Percentiles rank a stretch among this genome's conserved stretches.
Evolutionary conservation across 441 rosid species (phyloP).

Genomic region (Pelargonium myrrhifolium): DNA sequence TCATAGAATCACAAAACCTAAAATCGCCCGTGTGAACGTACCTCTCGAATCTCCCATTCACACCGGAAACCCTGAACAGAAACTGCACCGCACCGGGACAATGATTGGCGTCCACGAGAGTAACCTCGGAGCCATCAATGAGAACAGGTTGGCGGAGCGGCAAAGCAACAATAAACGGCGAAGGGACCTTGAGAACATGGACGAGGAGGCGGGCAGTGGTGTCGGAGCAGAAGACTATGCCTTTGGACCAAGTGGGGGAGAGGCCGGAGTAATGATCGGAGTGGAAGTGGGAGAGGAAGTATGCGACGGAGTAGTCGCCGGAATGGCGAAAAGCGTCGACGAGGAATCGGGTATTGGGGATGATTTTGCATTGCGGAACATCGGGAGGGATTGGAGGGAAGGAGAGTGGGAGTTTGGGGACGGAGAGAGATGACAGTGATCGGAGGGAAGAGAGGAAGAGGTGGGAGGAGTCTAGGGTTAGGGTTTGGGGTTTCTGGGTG

Average conservation of each 20-base stretch:
- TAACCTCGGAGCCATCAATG: slow-evolving; percentile 60
- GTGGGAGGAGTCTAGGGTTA: slow-evolving; percentile 42
- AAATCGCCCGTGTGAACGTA: slow-evolving; percentile 87
- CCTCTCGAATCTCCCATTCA: slow-evolving; percentile 29
- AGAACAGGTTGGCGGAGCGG: slow-evolving; percentile 31
- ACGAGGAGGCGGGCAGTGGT: slow-evolving; percentile 52
- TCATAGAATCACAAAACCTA: slow-evolving; percentile 50
- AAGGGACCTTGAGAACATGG: slow-evolving; percentile 39
- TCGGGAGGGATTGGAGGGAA: slow-evolving; percentile 21
- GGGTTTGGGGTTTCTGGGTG: slow-evolving; percentile 15
- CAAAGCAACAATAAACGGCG: slow-evolving; percentile 43
- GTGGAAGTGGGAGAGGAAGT: slow-evolving; percentile 90
- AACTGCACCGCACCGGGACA: slow-evolving; percentile 90
- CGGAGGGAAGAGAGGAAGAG: slow-evolving; percentile 34
- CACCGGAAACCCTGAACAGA: slow-evolving; percentile 45
- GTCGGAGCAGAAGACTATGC: slow-evolving; percentile 66
- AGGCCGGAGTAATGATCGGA: slow-evolving; percentile 81
- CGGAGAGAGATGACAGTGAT: slow-evolving; percentile 21
- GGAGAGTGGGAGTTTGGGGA: slow-evolving; percentile 20
- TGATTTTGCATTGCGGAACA: slow-evolving; percentile 47
- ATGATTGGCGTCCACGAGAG: slow-evolving; percentile 66
- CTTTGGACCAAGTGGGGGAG: slow-evolving; percentile 58
- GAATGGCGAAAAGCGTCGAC: slow-evolving; percentile 67
- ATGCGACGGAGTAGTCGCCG: slow-evolving; percentile 37
- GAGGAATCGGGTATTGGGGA: slow-evolving; percentile 68